Conservation (phyloP, 345 rosid genomes). For the Euphorbia peplus region DNA sequence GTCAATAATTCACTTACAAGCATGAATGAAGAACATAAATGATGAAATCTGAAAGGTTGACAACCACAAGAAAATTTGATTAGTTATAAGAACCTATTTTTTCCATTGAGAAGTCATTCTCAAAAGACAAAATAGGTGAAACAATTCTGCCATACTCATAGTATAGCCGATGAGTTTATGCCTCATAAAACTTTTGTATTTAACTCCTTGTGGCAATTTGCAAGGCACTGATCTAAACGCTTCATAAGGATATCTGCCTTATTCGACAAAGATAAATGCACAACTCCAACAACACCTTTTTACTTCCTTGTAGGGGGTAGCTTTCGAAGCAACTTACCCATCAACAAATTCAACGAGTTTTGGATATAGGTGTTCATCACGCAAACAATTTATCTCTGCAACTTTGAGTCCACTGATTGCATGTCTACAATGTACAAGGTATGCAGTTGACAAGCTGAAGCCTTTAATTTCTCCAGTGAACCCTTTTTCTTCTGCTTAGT, state of each 20-base stretch:
- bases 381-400: slow-evolving; percentile 79
- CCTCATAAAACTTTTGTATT: neutral
- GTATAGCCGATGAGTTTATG: neutral
- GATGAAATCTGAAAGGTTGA: no score
- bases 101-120: no score
- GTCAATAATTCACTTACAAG: no score
- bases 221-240: no score
- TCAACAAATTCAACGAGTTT: slow-evolving; percentile 79
- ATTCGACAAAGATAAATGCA: no score
- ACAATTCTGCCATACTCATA: no score
- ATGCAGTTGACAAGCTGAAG: slow-evolving; percentile 84
- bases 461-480: slow-evolving; percentile 80
- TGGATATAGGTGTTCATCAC: slow-evolving; percentile 79
- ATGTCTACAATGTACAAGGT: slow-evolving; percentile 96
- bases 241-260: no score
- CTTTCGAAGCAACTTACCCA: slow-evolving; percentile 55
- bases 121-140: no score
- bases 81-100: no score
- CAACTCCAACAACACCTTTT: neutral
- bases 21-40: no score
- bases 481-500: slow-evolving; percentile 72
- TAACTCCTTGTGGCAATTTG: neutral
- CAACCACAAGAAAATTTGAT: no score
- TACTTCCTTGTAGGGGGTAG: neutral
- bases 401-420: slow-evolving; percentile 99